Base-by-base conservation (phyloP, 305 asterid genomes). In the Ilex paraguariensis region DNA sequence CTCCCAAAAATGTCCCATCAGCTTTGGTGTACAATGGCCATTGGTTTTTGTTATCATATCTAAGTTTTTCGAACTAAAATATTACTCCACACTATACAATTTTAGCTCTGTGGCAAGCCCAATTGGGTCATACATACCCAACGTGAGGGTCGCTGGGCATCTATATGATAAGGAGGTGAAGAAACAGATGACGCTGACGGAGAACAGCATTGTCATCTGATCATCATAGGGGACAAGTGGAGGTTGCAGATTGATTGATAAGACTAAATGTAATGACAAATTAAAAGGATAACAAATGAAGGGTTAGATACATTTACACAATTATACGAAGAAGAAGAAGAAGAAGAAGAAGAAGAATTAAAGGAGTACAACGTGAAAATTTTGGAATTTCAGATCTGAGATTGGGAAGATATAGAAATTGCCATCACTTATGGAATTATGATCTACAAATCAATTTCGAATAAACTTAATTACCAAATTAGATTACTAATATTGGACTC, bases 21-120 rank as follows among this genome's bases (percentile, higher is more conserved):
- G 74, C 52, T 68, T 64, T 14, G 74, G 74, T 39, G 78, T 70
- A 45, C 74, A 68, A 60, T 64, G 74, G 71, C 74, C 74, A 2
- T 60, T 60, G 57, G 59, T 61, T 17, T 68, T 49, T 53, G 64
- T 64, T 31, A 58, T 69, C 58, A 54, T 69, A 49, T 69, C 73
- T 0, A 69, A 69, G 21, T 3, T 69, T 48, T 69, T 69, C 6
- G 69, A 69, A 5, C 58, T 69, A 0, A 69, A 69, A 31, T 57
- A 69, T 45, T 69, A 69, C 69, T 69, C 74, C 39, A 69, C 74
- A 39, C 31, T 62, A 62, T 66, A 46, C 49, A 66, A 59, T 33
- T 31, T 57, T 48, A 58, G 70, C 3, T 50, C 42, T n/a, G 63
- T 32, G 8, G 70, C 70, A 3, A 57, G 70, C 10, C 70, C 64